These are phyloP conservation scores for Beauveria scarabaeidicola DNA, from an alignment of 2,329 filamentous ascomycete genomes.

Conservation along the genomic window DNA sequence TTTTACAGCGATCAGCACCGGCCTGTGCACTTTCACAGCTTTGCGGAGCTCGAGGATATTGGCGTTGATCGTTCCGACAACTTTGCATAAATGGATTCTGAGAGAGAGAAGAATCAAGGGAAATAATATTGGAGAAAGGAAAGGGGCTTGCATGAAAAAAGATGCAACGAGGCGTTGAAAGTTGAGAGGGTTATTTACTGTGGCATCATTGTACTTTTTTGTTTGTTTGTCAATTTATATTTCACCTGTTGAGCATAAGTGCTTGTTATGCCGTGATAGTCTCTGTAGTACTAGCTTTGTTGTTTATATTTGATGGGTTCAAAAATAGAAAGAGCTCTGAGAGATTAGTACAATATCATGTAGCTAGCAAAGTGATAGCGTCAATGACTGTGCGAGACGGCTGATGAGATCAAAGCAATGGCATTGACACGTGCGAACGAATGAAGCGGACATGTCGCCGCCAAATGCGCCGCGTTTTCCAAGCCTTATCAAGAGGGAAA, in stretches of 20 bases:
- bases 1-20: constrained; percentile 93
- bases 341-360: background rate
- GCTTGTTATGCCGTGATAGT: background rate
- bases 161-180: background rate
- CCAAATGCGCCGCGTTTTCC: background rate
- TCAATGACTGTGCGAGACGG: background rate
- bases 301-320: background rate
- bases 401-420: background rate
- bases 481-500: background rate
- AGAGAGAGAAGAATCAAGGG: background rate
- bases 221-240: background rate
- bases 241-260: background rate
- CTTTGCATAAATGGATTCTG: constrained; percentile 58
- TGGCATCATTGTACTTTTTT: constrained; percentile 4
- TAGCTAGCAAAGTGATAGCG: background rate
- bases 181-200: background rate
- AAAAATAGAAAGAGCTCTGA: background rate
- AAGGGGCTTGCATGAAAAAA: background rate
- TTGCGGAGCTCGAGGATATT: constrained; percentile 92
- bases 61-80: constrained; percentile 91
- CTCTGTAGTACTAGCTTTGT: constrained; percentile 7
- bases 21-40: constrained; percentile 92
- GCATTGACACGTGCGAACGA: background rate
- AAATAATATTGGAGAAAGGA: background rate
- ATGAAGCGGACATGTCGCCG: background rate